Conservation (phyloP, 1,284 basidiomycete species). For the Inonotus obliquus region DNA sequence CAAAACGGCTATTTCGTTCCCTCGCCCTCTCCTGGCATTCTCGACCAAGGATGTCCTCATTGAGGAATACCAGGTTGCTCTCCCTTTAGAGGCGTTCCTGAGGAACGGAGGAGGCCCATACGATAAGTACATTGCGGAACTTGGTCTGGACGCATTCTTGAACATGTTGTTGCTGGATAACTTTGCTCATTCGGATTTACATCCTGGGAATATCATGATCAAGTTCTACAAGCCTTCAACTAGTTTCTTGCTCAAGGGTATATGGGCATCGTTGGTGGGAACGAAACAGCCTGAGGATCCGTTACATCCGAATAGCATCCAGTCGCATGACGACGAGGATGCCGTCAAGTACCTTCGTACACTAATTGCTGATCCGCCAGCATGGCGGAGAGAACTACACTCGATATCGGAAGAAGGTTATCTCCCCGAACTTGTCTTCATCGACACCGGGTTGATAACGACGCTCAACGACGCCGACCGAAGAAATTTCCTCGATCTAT, state of each 20-base stretch:
- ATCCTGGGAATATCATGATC: conserved; percentile 97
- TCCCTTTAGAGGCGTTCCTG: conserved; percentile 88
- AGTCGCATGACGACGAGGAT: conserved; percentile 41
- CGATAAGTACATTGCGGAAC: conserved; percentile 85
- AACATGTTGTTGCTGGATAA: conserved; percentile 99
- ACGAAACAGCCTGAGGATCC: conserved; percentile 28
- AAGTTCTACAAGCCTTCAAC: conserved; percentile 85
- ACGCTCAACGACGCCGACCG: conserved; percentile 80
- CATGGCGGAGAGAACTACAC: conserved; percentile 73
- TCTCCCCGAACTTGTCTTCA: conserved; percentile 91
- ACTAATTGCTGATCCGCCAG: conserved; percentile 50
- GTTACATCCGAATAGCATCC: conserved; percentile 32
- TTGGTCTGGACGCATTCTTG: conserved; percentile 95
- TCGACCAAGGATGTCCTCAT: conserved; percentile 80
- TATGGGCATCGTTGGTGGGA: conserved; percentile 41
- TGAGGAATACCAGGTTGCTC: conserved; percentile 91
- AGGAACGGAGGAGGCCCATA: conserved; percentile 88
- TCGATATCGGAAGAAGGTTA: conserved; percentile 70
- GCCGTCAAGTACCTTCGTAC: conserved; percentile 68
- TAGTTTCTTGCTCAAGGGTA: conserved; percentile 50
- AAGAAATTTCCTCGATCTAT: conserved; percentile 93
- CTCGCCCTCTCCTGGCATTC: conserved; percentile 78
- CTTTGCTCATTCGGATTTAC: conserved; percentile 94
- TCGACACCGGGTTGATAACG: conserved; percentile 94
- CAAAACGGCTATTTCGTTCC: conserved; percentile 85